Evolutionary conservation across 2,329 filamentous ascomycete genomes (phyloP).

Genomic region (Xylaria digitata): DNA sequence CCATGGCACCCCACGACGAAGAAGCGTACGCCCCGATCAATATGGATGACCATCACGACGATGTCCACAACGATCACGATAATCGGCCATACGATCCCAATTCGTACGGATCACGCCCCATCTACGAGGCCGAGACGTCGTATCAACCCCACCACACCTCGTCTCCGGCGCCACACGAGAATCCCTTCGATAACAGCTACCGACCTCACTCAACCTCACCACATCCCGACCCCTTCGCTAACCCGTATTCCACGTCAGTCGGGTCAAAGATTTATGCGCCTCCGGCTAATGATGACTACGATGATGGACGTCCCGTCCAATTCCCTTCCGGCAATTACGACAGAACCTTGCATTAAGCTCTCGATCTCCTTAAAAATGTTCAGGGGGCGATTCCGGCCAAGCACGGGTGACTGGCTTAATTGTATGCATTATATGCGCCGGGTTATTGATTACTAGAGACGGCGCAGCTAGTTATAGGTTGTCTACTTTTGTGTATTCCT

Average conservation of each 20-base stretch:
- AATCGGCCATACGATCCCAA: constrained; percentile 49
- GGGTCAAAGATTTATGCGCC: constrained; percentile 53
- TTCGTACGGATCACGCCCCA: constrained; percentile 49
- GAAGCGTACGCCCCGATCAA: constrained; percentile 73
- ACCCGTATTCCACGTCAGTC: constrained; percentile 45
- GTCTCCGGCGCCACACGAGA: constrained; percentile 47
- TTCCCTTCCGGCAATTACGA: constrained; percentile 71
- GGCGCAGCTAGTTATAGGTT: constrained; percentile 18
- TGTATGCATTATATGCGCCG: constrained; percentile 25
- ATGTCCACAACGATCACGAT: constrained; percentile 53
- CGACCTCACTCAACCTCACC: constrained; percentile 50
- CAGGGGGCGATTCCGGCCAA: constrained; percentile 5
- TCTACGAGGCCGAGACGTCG: constrained; percentile 64
- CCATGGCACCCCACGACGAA: constrained; percentile 73
- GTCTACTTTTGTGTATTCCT: constrained; percentile 30
- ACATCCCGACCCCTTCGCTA: constrained; percentile 46
- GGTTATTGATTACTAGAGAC: constrained; percentile 29
- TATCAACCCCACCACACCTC: constrained; percentile 57
- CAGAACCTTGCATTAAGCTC: constrained; percentile 55
- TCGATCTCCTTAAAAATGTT: background rate
- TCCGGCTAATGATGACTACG: constrained; percentile 57
- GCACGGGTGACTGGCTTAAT: constrained; percentile 17
- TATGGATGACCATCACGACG: constrained; percentile 64
- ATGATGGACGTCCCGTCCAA: constrained; percentile 60
- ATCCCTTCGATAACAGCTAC: constrained; percentile 60